Percentiles rank a stretch among this genome's conserved stretches.
Conservation (phyloP, 179 eudicot genomes). For the Beta corolliflora region DNA sequence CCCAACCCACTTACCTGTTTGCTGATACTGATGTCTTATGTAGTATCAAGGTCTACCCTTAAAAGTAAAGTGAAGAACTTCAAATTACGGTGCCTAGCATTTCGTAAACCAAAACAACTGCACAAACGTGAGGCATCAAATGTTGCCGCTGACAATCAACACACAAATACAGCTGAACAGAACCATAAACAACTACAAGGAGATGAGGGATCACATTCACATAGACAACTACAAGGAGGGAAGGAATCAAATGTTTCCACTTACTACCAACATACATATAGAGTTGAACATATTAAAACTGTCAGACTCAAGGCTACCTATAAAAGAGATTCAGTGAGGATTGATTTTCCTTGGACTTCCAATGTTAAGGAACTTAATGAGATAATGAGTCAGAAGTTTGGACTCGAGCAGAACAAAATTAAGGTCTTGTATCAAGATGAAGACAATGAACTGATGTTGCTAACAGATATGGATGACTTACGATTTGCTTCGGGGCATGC, state of each 20-base stretch:
- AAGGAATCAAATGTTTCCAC: too few relatives aligned
- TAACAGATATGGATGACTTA: not conserved
- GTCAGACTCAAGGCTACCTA: not conserved
- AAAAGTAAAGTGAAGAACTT: not conserved
- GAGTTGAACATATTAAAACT: not conserved
- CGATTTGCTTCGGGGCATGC: not conserved
- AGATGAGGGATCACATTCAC: too few relatives aligned
- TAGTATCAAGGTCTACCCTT: not conserved
- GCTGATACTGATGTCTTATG: not conserved
- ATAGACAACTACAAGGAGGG: too few relatives aligned
- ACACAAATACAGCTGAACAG: not conserved
- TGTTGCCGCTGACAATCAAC: not conserved
- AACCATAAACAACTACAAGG: too few relatives aligned
- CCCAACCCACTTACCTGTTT: not conserved
- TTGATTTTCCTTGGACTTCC: not conserved
- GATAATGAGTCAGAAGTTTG: not conserved
- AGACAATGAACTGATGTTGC: not conserved
- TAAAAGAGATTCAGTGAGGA: not conserved
- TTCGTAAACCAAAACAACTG: not conserved
- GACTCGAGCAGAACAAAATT: not conserved
- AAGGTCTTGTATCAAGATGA: not conserved
- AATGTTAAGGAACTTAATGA: not conserved
- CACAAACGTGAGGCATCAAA: not conserved
- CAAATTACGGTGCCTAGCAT: not conserved
- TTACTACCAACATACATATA: not conserved